A percentile compares a stretch with the other conserved stretches of the same genome.
Evolutionary conservation across 768 basidiomycete genomes (phyloP).

Genomic region (Dacryopinax primogenitus): DNA sequence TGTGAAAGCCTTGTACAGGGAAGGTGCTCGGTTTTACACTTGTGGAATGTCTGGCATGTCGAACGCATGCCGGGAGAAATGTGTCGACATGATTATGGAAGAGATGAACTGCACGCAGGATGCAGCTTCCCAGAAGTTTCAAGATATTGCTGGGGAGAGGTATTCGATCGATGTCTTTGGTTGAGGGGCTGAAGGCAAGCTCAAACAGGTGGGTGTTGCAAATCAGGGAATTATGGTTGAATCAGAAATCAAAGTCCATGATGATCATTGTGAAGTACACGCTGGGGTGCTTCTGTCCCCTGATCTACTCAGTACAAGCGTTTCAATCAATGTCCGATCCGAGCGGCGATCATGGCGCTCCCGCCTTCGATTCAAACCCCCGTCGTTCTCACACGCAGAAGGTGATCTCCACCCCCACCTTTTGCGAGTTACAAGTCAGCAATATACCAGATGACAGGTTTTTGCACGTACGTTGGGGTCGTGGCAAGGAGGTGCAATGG

Average conservation of each 20-base stretch:
- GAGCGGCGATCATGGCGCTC: background rate
- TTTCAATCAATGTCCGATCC: no score
- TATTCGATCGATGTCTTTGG: slow-evolving; percentile 39
- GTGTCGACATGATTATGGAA: slow-evolving; percentile 30
- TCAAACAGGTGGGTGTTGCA: no score
- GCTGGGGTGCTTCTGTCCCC: no score
- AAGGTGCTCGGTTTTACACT: slow-evolving; percentile 33
- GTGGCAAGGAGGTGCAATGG: background rate
- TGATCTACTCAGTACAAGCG: no score
- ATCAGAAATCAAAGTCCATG: no score
- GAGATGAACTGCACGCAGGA: slow-evolving; percentile 17
- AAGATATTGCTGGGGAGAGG: slow-evolving; percentile 29
- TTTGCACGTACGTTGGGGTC: background rate
- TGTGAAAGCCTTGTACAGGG: slow-evolving; percentile 24
- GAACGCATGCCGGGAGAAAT: slow-evolving; percentile 29
- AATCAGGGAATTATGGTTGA: no score
- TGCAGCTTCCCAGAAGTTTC: slow-evolving; percentile 27
- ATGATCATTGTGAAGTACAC: no score
- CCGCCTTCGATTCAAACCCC: background rate
- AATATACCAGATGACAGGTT: background rate
- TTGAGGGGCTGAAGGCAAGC: no score
- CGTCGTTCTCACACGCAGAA: background rate
- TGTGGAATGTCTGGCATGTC: slow-evolving; percentile 34
- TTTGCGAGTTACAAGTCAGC: background rate
- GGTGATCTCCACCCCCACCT: background rate